These are phyloP conservation scores for Hymenoscyphus albidus DNA, from an alignment of 2,329 filamentous ascomycete species.

Conservation along the genomic window DNA sequence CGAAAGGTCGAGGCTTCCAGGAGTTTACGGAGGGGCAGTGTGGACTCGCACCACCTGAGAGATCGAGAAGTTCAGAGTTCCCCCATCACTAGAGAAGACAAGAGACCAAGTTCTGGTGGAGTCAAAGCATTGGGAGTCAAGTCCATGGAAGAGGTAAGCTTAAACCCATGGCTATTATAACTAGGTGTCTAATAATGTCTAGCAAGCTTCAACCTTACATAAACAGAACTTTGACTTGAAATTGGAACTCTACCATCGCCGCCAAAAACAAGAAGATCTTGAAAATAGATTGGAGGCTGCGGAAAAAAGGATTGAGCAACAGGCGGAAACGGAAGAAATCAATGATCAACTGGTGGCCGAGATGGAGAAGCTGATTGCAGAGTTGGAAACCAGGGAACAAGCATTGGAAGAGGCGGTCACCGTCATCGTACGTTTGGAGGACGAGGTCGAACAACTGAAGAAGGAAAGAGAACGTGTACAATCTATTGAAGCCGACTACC, in stretches of 20 bases:
- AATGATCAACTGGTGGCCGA: constrained; percentile 57
- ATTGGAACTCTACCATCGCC: constrained; percentile 65
- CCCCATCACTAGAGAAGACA: constrained; percentile 28
- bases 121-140: constrained; percentile 58
- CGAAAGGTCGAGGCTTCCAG: constrained; percentile 33
- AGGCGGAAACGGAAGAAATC: constrained; percentile 50
- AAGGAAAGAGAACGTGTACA: constrained; percentile 52
- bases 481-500: constrained; percentile 42
- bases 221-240: constrained; percentile 78
- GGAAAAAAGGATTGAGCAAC: constrained; percentile 40
- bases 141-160: constrained; percentile 62
- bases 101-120: constrained; percentile 28
- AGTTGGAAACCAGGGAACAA: constrained; percentile 65
- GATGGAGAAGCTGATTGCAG: constrained; percentile 44
- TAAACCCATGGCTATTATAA: constrained; percentile 2
- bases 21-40: constrained; percentile 25
- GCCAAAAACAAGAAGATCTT: constrained; percentile 58
- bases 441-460: constrained; percentile 51
- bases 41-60: constrained; percentile 18
- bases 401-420: constrained; percentile 67
- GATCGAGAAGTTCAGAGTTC: constrained; percentile 32
- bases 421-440: constrained; percentile 65
- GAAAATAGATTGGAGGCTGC: constrained; percentile 55
- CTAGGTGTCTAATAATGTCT: constrained; percentile 15
- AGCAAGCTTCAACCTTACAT: constrained; percentile 64